A percentile compares a stretch with the other conserved stretches of the same genome.
phyloP scores from a whole-genome alignment of 2,329 filamentous ascomycete species.

The Nemania sp. region DNA sequence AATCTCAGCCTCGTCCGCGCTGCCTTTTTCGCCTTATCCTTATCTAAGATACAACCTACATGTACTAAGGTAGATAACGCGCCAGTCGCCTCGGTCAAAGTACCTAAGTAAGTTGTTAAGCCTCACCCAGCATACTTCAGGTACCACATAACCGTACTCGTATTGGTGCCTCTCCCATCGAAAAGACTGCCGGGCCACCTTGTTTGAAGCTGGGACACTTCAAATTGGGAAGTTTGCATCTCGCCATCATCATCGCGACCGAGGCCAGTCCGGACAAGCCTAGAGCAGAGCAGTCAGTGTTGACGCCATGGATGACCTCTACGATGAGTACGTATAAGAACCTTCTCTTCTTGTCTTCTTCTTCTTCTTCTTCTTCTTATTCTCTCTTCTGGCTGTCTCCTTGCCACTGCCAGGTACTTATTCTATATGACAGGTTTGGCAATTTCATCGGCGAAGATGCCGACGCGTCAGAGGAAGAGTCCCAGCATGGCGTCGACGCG shows the following conservation, averaged over 20 bases:
- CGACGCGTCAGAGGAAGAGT: slow-evolving; percentile 83
- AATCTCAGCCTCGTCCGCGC: slow-evolving; percentile 18
- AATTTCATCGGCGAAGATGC: slow-evolving; percentile 96
- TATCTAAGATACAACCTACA: not conserved
- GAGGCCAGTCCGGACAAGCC: slow-evolving; percentile 28
- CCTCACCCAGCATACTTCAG: no score
- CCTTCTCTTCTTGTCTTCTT: not conserved
- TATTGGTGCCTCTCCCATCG: no score
- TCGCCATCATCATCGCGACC: slow-evolving; percentile 16
- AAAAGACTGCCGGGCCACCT: no score
- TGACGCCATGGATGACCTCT: slow-evolving; percentile 83
- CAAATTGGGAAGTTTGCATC: slow-evolving; percentile 1
- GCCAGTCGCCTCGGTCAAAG: no score
- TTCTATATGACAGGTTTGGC: slow-evolving; percentile 70
- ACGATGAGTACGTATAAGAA: slow-evolving; percentile 74
- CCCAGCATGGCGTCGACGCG: slow-evolving; percentile 73
- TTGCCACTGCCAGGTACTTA: no score
- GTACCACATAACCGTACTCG: no score
- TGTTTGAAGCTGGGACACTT: not conserved
- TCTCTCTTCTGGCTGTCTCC: no score
- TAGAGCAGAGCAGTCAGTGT: slow-evolving; percentile 29
- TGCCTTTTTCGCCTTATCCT: no score
- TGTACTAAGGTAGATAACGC: no score
- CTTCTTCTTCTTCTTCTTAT: no score
- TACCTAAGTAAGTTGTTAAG: no score